Percentiles rank a stretch among this genome's conserved stretches.
phyloP scores from a whole-genome alignment of 768 basidiomycete species.

The Mycena belliarum region DNA sequence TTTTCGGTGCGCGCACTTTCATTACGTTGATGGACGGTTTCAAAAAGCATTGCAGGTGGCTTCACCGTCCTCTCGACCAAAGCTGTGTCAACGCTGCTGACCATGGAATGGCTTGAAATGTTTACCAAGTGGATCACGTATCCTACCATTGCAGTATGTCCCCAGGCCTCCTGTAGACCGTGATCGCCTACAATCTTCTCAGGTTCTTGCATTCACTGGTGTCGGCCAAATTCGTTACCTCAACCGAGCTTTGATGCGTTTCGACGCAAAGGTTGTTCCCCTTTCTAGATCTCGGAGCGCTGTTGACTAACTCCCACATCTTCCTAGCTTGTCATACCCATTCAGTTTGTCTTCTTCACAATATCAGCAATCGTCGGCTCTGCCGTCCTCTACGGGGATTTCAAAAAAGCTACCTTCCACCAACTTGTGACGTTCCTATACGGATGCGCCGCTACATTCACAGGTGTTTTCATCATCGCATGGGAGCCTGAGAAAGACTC shows the following conservation, averaged over 20 bases:
- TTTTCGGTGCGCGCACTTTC: slow-evolving; percentile 58
- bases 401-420: slow-evolving; percentile 78
- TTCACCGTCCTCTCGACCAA: slow-evolving; percentile 96
- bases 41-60: slow-evolving; percentile 55
- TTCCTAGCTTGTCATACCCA: slow-evolving; percentile 81
- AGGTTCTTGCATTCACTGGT: slow-evolving; percentile 76
- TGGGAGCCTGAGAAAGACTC: slow-evolving; percentile 46
- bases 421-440: slow-evolving; percentile 83
- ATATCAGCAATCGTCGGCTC: slow-evolving; percentile 92
- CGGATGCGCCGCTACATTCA: slow-evolving; percentile 86
- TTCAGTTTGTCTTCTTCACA: slow-evolving; percentile 94
- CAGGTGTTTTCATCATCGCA: slow-evolving; percentile 87
- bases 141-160: slow-evolving; percentile 66
- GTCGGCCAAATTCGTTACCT: slow-evolving; percentile 84
- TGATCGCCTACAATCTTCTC: background rate
- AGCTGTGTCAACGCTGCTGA: slow-evolving; percentile 84
- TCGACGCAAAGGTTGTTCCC: slow-evolving; percentile 95
- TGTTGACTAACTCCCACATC: background rate
- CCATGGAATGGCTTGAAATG: slow-evolving; percentile 72
- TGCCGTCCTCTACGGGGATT: slow-evolving; percentile 93
- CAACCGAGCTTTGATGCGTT: slow-evolving; percentile 87
- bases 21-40: background rate
- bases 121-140: slow-evolving; percentile 84
- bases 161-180: background rate
- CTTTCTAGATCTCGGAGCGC: too few species aligned